Conservation (phyloP, 2,329 filamentous ascomycete genomes). For the Pyricularia grisea region DNA sequence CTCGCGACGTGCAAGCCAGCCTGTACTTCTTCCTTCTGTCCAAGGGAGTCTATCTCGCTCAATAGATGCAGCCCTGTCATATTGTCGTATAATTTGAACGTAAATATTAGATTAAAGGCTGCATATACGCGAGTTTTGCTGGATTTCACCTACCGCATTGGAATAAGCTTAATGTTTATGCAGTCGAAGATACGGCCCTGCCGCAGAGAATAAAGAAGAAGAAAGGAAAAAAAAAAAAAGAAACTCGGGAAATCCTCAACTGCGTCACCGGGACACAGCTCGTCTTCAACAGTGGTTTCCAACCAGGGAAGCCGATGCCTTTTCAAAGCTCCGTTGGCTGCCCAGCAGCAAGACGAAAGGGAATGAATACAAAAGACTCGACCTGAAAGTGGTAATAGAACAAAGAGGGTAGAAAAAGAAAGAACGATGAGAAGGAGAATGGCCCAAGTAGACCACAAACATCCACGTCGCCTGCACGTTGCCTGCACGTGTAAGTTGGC, state of each 20-base stretch:
- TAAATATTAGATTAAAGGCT: not conserved
- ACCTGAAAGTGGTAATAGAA: too few relatives aligned
- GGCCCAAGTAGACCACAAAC: not conserved
- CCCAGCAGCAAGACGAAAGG: too few relatives aligned
- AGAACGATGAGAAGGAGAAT: not conserved
- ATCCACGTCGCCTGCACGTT: not conserved
- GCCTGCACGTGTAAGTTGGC: not conserved
- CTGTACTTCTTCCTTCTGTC: not conserved
- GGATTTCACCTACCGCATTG: not conserved
- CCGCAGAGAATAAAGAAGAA: not conserved
- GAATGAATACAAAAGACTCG: too few relatives aligned
- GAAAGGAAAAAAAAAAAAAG: not conserved
- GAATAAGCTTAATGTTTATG: not conserved
- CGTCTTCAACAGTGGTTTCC: too few relatives aligned
- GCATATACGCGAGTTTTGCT: not conserved
- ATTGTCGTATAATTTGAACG: not conserved
- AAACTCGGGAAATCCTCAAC: not conserved
- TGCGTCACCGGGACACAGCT: too few relatives aligned
- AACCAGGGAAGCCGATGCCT: too few relatives aligned
- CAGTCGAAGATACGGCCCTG: not conserved
- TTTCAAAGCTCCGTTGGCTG: too few relatives aligned
- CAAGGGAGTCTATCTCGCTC: not conserved
- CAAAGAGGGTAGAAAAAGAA: not conserved
- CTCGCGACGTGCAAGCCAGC: too few relatives aligned
- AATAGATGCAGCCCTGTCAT: not conserved